A percentile compares a stretch with the other conserved stretches of the same genome.
These are phyloP conservation scores for Diaporthe sp. DNA, from an alignment of 2,329 filamentous ascomycete genomes.

Conservation along the genomic window DNA sequence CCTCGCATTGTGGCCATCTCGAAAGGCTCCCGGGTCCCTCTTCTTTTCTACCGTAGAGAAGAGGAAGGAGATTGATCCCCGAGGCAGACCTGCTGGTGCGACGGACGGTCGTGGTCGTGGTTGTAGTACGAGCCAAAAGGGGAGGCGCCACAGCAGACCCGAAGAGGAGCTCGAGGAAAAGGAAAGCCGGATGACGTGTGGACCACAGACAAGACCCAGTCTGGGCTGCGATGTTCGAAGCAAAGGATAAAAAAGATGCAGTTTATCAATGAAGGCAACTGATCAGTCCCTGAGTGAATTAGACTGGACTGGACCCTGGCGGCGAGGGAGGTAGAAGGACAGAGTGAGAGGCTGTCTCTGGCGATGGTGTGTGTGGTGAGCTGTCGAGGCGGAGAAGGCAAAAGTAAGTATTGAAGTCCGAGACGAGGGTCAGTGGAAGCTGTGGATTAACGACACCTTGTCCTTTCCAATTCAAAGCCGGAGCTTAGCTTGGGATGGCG, in stretches of 20 bases:
- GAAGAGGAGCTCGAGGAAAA: slow-evolving; percentile 27
- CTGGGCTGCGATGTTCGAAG: slow-evolving; percentile 33
- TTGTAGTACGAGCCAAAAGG: slow-evolving; percentile 11
- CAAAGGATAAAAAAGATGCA: slow-evolving; percentile 20
- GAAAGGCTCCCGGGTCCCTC: slow-evolving; percentile 1
- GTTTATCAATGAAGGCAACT: slow-evolving; percentile 28
- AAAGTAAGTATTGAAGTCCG: slow-evolving; percentile 2
- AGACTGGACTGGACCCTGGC: slow-evolving; percentile 8
- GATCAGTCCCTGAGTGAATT: slow-evolving; percentile 4
- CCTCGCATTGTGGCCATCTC: slow-evolving; percentile 42
- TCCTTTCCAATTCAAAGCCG: slow-evolving; percentile 32
- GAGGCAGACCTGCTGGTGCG: slow-evolving; percentile 36
- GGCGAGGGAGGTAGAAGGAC: slow-evolving; percentile 16
- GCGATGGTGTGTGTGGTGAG: slow-evolving; percentile 13
- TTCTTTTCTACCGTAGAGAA: not conserved
- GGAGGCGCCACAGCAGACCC: slow-evolving; percentile 23
- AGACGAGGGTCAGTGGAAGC: slow-evolving; percentile 16
- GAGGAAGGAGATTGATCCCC: not conserved
- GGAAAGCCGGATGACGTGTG: slow-evolving; percentile 14
- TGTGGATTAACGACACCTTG: slow-evolving; percentile 35
- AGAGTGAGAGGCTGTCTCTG: slow-evolving; percentile 33
- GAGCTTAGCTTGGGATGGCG: slow-evolving; percentile 29
- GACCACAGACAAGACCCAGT: slow-evolving; percentile 33
- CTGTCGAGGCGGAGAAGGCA: slow-evolving; percentile 31
- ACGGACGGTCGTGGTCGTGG: slow-evolving; percentile 5